Evolutionary conservation across 306 rosid genomes (phyloP), one percentile per base, ranked within the genome.

Genomic region (Astragalus glycyphyllos): DNA sequence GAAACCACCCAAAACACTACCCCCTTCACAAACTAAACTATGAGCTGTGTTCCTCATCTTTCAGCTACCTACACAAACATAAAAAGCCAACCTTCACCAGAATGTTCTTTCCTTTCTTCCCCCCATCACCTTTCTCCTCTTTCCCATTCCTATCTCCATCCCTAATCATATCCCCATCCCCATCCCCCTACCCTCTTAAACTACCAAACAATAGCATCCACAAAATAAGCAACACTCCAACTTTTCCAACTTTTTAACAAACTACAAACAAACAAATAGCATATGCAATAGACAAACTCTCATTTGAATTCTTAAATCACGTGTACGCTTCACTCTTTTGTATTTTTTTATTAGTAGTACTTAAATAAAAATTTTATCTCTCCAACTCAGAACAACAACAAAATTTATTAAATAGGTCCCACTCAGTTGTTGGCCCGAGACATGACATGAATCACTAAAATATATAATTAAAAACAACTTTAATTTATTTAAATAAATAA

Each of bases 21-120:
- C 26, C 55, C 26, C 77, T 81, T 86, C 49, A 69, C 73, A 82
- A 77, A 81, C 83, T 35, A 82, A 77, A 81, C 83, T 35, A 85
- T 80, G 89, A 87, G 88, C 73, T 84, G 91, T 84, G 91, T 81
- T 84, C 50, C 80, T 85, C 85, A 71, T 84, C 72, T 80, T 88
- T 89, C 88, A 40, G 45, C 45, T 58, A 79, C 73, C 79, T 41
- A 77, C 87, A 86, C 85, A 76, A 79, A 77, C 90, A 84, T 84
- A 66, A 73, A 85, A 85, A 47, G 87, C 88, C 96, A 87, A 87
- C 84, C 92, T 84, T 71, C 64, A 77, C 71, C 84, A 78, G 78
- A 86, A 81, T 84, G 84, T 82, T 83, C 83, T 76, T 78, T 65
- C 88, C 76, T 85, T 72, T 58, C 72, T 72, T 34, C 55, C 20